Percentiles rank a stretch among this genome's conserved stretches.
These are phyloP conservation scores for Trichoderma afroharzianum DNA, from an alignment of 2,329 filamentous ascomycete species.

Conservation along the genomic window DNA sequence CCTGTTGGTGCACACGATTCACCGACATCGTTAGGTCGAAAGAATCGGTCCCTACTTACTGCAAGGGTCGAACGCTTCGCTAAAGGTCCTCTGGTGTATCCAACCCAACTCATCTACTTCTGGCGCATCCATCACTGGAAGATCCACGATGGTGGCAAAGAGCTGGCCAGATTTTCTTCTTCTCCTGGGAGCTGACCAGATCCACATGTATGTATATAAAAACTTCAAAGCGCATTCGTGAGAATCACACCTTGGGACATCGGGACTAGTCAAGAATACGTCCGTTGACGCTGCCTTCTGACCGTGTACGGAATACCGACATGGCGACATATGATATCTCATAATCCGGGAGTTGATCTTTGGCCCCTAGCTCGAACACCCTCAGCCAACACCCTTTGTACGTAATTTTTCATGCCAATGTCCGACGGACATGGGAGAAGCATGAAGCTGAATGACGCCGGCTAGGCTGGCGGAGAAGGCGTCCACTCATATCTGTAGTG, in stretches of 20 bases:
- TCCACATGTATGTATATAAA: not conserved
- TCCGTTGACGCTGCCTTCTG: not conserved
- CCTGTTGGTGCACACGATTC: not conserved
- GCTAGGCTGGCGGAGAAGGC: not conserved
- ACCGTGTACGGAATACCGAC: not conserved
- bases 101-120: not conserved
- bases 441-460: constrained; percentile 5
- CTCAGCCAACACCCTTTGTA: not conserved
- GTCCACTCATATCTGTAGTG: not conserved
- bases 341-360: not conserved
- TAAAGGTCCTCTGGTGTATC: not conserved
- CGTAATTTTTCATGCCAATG: not conserved
- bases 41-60: not conserved
- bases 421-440: not conserved
- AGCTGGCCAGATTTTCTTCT: not conserved
- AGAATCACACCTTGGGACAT: not conserved
- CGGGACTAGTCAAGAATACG: not conserved
- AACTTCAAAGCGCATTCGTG: not conserved
- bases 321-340: not conserved
- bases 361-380: not conserved
- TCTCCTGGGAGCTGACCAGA: not conserved
- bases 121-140: not conserved
- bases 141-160: not conserved
- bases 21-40: not conserved
- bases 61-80: not conserved